Base-by-base conservation (phyloP, 129 eudicot species). In the Pittosporum tobira region DNA sequence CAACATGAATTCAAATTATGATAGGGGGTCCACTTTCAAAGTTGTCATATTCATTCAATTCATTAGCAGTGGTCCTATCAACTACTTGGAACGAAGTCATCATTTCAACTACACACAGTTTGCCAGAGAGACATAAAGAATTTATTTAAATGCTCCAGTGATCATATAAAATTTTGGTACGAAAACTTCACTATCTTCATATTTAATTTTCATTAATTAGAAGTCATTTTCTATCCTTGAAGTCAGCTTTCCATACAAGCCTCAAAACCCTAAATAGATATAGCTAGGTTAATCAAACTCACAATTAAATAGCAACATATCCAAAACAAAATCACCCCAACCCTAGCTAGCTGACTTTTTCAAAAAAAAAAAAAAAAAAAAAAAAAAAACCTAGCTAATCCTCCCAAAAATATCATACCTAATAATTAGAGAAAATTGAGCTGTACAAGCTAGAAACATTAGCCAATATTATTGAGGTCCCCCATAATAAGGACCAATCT, bases 151-250 rank as follows among this genome's bases (percentile, higher is more conserved):
- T 61, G 73, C 51, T 65, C 64, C 12, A 53, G 75, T 61, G 77
- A 79, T 83, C 90, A 72, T 73, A 31, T 65, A 69, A 71, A 75
- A 83, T 29, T 83, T 82, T 28, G 84, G 69, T 72, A 75, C 75
- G 46, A 57, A 72, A 46, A 25, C 57, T 70, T 71, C 40, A 34
- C 13, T 52, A 14, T 3, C 12, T 12, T 77, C 26, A 61, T 61
- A 71, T 75, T 72, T 56, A 42, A 63, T 67, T 53, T n/a, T n/a
- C n/a, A n/a, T n/a, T 62, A 66, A 71, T 62, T 58, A 62, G 64
- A 40, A 18, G 58, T 52, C 58, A 24, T 51, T 26, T 57, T 67
- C 38, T 54, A 25, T n/a, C 16, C 25, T 49, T 10, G 67, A 63
- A 70, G 71, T 70, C 48, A n/a, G 40, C 48, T n/a, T 58, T 51